A percentile compares a stretch with the other conserved stretches of the same genome.
These are phyloP conservation scores for Entomophthora muscae DNA, from an alignment of 371 early-diverging fungal species.

Conservation along the genomic window DNA sequence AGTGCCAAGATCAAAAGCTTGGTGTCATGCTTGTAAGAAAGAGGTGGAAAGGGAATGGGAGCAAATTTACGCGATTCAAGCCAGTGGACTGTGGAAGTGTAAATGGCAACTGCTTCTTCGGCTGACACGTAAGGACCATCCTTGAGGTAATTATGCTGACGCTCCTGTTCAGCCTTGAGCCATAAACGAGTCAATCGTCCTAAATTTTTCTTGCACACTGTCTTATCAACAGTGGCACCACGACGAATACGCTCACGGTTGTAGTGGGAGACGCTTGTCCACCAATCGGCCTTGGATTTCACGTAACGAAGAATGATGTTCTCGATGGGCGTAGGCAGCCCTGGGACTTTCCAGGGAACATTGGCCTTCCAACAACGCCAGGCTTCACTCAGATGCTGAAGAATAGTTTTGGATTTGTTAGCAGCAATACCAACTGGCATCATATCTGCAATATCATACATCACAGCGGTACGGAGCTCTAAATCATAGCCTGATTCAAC, in stretches of 20 bases:
- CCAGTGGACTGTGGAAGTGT: conserved; percentile 95
- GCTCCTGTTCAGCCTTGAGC: conserved; percentile 97
- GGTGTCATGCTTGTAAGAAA: conserved; percentile 97
- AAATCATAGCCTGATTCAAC: conserved; percentile 96
- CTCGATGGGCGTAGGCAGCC: conserved; percentile 91
- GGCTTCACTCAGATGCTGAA: conserved; percentile 95
- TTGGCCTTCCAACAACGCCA: conserved; percentile 98
- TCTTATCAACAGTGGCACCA: conserved; percentile 98
- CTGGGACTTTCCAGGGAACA: conserved; percentile 97
- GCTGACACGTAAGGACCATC: conserved; percentile 95
- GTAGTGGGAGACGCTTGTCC: conserved; percentile 95
- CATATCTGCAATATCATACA: conserved; percentile 95
- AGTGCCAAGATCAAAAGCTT: conserved; percentile 89
- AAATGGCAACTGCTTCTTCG: conserved; percentile 95
- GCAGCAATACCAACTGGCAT: conserved; percentile 96
- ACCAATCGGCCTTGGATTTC: conserved; percentile 98
- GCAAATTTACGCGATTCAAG: conserved; percentile 93
- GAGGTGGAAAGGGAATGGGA: conserved; percentile 97
- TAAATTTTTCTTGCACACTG: conserved; percentile 92
- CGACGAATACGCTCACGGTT: conserved; percentile 96
- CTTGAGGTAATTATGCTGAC: conserved; percentile 96
- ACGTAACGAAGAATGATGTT: conserved; percentile 97
- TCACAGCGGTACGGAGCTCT: conserved; percentile 90
- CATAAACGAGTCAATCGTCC: conserved; percentile 96
- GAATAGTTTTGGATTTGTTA: conserved; percentile 86